A percentile compares a stretch with the other conserved stretches of the same genome.
Conservation (phyloP, 2,329 filamentous ascomycete genomes). For the Trematosphaeria pertusa region DNA sequence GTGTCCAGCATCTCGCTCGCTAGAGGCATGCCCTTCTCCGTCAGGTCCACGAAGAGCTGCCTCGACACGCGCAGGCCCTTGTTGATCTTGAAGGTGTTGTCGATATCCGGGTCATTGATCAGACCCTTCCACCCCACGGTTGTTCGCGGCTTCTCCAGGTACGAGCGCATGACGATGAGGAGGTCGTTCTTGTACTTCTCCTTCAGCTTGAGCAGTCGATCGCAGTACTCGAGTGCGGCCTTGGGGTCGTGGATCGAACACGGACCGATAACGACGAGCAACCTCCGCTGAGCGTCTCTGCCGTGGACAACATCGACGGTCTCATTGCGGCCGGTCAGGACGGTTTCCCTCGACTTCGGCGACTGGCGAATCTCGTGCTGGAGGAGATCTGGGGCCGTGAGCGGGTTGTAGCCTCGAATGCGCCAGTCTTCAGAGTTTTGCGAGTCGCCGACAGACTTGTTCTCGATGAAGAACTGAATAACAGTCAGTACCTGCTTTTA, state of each 20-base stretch:
- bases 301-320: slow-evolving; percentile 68
- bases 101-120: slow-evolving; percentile 98
- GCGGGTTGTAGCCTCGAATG: slow-evolving; percentile 84
- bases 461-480: slow-evolving; percentile 58
- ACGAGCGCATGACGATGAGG: slow-evolving; percentile 95
- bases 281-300: slow-evolving; percentile 61
- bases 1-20: slow-evolving; percentile 98
- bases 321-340: slow-evolving; percentile 66
- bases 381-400: slow-evolving; percentile 91
- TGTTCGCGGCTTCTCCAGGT: slow-evolving; percentile 97
- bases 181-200: slow-evolving; percentile 89
- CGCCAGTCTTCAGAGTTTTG: slow-evolving; percentile 60
- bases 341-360: slow-evolving; percentile 59
- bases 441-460: slow-evolving; percentile 58
- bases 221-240: slow-evolving; percentile 91
- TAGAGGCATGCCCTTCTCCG: slow-evolving; percentile 90
- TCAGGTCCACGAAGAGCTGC: slow-evolving; percentile 92
- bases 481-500: slow-evolving; percentile 22
- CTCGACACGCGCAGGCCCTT: slow-evolving; percentile 88
- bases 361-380: slow-evolving; percentile 84
- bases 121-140: slow-evolving; percentile 99
- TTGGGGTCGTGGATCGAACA: slow-evolving; percentile 97
- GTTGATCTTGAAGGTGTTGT: slow-evolving; percentile 99
- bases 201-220: slow-evolving; percentile 79
- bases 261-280: slow-evolving; percentile 86